Evolutionary conservation across 345 rosid genomes (phyloP), one percentile per base, ranked within the genome.

Genomic region (Brassica carinata): DNA sequence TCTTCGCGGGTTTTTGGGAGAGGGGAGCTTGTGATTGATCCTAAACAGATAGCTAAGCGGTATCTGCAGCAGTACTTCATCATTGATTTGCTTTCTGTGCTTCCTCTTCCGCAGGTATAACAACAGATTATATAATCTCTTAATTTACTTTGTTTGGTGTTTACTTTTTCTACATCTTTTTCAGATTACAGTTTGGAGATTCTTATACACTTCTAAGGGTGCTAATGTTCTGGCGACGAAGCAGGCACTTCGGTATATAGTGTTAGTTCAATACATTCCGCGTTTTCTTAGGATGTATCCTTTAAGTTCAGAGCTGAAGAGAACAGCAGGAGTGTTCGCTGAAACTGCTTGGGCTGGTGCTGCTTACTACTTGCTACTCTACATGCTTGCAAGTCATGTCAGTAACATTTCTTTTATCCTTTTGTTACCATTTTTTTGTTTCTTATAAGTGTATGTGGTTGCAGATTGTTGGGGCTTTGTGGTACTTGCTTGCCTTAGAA

Each of bases 1-100:
- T 96, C 99, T 4, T 96, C 99, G 61, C 91, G 97, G 71, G 97
- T 93, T 69, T 96, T 96, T 68, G 99, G 99, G 69, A 84, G 98
- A 18, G 99, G 99, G 48, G 99, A 93, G 77, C 97, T 93, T 74
- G 99, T 96, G 61, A 93, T 92, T 65, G 97, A 93, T 73, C 89
- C 98, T 75, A 86, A 85, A 69, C 87, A 87, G 86, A 93, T 96
- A 73, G 99, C 99, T 27, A 96, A 93, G 77, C 86, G 97, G 65
- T 96, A 96, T 85, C 78, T 93, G 74, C 88, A 67, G 33, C 81
- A 87, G 76, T 86, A 92, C 78, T 96, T 96, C 88, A 79, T 93
- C 77, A 67, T 93, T 36, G 99, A 96, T 85, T 87, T 96, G 71
- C 94, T 96, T 69, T 87, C 99, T 6, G 86, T 93, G 63, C 83